These are phyloP conservation scores for Nothophoma quercina DNA, from an alignment of 2,329 filamentous ascomycete species.

Conservation along the genomic window DNA sequence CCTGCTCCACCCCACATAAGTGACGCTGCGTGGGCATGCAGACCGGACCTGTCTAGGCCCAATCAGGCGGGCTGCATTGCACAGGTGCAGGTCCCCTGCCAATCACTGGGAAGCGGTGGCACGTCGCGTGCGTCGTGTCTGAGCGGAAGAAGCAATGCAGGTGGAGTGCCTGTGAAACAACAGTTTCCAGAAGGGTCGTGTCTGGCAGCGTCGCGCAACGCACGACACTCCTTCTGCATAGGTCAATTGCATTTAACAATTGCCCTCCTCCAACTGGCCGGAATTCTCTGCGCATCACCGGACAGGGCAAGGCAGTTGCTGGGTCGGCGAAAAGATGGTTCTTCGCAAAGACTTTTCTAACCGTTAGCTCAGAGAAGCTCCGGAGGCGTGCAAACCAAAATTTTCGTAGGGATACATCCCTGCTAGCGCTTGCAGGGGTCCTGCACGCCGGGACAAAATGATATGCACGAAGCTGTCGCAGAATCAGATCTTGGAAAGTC, in stretches of 20 bases:
- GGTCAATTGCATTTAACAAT: constrained; percentile 2
- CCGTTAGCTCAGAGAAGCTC: constrained; percentile 34
- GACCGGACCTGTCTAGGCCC: constrained; percentile 17
- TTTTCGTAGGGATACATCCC: too few relatives aligned
- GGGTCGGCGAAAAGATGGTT: constrained; percentile 14
- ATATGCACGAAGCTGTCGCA: constrained; percentile 47
- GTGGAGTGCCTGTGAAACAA: constrained; percentile 37
- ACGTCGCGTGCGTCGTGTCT: constrained; percentile 45
- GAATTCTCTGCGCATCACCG: constrained; percentile 10
- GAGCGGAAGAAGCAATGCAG: constrained; percentile 18
- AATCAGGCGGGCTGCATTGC: constrained; percentile 27
- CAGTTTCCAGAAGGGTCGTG: constrained; percentile 28
- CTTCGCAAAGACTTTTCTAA: constrained; percentile 8
- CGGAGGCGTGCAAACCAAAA: too few relatives aligned
- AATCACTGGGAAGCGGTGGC: constrained; percentile 33
- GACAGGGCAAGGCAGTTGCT: background rate
- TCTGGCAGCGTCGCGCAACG: constrained; percentile 13
- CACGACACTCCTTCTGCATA: constrained; percentile 6
- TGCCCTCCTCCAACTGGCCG: constrained; percentile 3
- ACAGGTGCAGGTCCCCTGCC: constrained; percentile 28
- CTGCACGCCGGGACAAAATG: constrained; percentile 35
- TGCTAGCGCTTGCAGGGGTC: constrained; percentile 39
- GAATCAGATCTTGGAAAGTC: constrained; percentile 40
- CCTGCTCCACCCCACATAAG: constrained; percentile 40
- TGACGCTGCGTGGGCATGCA: constrained; percentile 36